A percentile compares a stretch with the other conserved stretches of the same genome.
phyloP scores from a whole-genome alignment of 495 filamentous ascomycete species.

The Aspergillus campestris region DNA sequence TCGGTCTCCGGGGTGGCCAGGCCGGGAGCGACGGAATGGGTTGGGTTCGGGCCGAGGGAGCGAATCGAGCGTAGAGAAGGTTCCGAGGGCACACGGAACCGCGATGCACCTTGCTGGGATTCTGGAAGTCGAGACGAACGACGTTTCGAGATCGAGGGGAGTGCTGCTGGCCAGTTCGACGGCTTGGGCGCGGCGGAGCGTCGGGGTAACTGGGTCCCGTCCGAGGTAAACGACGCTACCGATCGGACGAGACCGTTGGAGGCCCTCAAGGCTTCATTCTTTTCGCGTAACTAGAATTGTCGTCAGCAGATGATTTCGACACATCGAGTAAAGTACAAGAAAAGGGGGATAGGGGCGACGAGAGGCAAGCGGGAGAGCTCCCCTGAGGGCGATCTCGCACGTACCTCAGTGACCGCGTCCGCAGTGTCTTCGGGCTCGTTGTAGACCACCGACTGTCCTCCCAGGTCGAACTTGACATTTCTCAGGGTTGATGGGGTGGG shows the following conservation, averaged over 20 bases:
- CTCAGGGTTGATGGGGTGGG: slow-evolving; percentile 71
- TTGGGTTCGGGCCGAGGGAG: slow-evolving; percentile 18
- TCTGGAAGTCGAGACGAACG: slow-evolving; percentile 52
- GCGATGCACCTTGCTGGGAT: slow-evolving; percentile 37
- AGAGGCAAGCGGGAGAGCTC: neutral
- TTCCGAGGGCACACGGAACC: slow-evolving; percentile 28
- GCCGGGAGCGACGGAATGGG: slow-evolving; percentile 25
- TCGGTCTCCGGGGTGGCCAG: slow-evolving; percentile 40
- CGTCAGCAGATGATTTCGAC: slow-evolving; percentile 3
- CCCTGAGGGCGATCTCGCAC: neutral
- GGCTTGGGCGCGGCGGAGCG: slow-evolving; percentile 18
- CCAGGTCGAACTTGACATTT: slow-evolving; percentile 64
- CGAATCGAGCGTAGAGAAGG: slow-evolving; percentile 27
- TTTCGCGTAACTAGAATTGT: slow-evolving; percentile 38
- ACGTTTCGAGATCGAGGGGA: slow-evolving; percentile 27
- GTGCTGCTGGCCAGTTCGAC: slow-evolving; percentile 19
- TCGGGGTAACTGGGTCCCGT: slow-evolving; percentile 19
- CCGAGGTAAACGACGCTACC: slow-evolving; percentile 32
- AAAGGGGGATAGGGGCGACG: neutral
- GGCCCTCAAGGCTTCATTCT: slow-evolving; percentile 39
- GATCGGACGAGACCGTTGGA: slow-evolving; percentile 51
- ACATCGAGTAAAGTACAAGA: neutral
- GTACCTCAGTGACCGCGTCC: slow-evolving; percentile 49
- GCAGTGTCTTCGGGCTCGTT: slow-evolving; percentile 57
- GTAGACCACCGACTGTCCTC: slow-evolving; percentile 54